phyloP scores from a whole-genome alignment of 1,284 basidiomycete genomes.

The Irpex rosettiformis region DNA sequence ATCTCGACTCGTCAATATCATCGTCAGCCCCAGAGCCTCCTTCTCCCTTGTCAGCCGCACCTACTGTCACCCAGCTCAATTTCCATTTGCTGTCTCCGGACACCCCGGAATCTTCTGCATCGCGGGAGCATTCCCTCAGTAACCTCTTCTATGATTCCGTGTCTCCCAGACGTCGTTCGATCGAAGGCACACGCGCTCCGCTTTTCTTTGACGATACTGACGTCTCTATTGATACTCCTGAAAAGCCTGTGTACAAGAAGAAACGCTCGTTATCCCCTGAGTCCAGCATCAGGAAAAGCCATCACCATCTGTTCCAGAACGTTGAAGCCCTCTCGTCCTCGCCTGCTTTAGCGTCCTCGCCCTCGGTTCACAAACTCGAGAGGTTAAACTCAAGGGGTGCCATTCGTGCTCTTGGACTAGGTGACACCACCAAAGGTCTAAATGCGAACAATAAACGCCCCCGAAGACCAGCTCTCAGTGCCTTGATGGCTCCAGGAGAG shows the following conservation, averaged over 20 bases:
- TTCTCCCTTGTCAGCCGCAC: conserved; percentile 25
- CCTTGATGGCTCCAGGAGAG: conserved; percentile 48
- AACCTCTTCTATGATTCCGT: conserved; percentile 1
- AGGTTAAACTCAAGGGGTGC: conserved; percentile 39
- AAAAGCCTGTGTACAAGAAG: conserved; percentile 51
- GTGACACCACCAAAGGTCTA: conserved; percentile 42
- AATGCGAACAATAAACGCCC: conserved; percentile 49
- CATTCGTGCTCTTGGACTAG: conserved; percentile 46
- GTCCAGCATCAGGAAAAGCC: background rate
- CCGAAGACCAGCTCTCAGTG: conserved; percentile 66
- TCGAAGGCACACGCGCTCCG: conserved; percentile 7
- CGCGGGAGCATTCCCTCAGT: background rate
- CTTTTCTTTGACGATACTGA: conserved; percentile 14
- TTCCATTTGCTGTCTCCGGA: conserved; percentile 10
- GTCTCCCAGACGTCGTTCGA: background rate
- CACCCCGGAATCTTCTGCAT: background rate
- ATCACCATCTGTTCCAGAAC: conserved; percentile 22
- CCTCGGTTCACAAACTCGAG: conserved; percentile 61
- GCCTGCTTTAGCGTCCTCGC: conserved; percentile 61
- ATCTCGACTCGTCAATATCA: conserved; percentile 49
- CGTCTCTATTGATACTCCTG: conserved; percentile 39
- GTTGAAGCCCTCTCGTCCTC: conserved; percentile 45
- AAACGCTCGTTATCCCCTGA: conserved; percentile 65
- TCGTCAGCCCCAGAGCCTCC: conserved; percentile 22
- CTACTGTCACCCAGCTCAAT: conserved; percentile 29